Base-by-base conservation (phyloP, 2,329 filamentous ascomycete genomes). In the Nemania abortiva region DNA sequence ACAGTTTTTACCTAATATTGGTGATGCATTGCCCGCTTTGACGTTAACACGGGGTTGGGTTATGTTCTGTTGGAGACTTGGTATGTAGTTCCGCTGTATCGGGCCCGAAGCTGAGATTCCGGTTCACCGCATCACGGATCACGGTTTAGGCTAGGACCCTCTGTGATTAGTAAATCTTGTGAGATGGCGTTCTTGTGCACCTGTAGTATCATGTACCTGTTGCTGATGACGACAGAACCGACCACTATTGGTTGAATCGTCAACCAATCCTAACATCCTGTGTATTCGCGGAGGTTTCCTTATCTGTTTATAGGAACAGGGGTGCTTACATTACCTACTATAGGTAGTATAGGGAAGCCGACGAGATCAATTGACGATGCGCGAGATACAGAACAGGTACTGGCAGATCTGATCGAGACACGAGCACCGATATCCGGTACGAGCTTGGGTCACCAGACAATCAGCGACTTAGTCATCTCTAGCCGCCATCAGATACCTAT, bases 221-320 rank as follows among this genome's bases (percentile, higher is more conserved):
- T 20, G 27, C 58, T 42, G 20, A 34, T 55, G 50, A 37, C 42
- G 29, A 56, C 29, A 47, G 5, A 18, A 53, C 29, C 54, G 24
- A 34, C 27, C 34, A 50, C 31, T 31, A 58, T 61, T 63, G 53
- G 58, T 20, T 2, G 29, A 29, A n/a, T 39, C 6, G 7, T 56
- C 49, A 54, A 20, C 31, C 59, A 66, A 53, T 59, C 53, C 55
- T 37, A 37, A n/a, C 31, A 34, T 9, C 20, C 6, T 37, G 18
- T 39, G n/a, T 20, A 20, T 20, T 18, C 29, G 55, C 15, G 52
- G 62, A 24, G 57, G 34, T 42, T 53, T 18, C 22, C 57, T 65
- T 69, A 65, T 69, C 66, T 65, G 45, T 11, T 42, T 20, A 39
- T 42, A 47, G 56, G 57, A 29, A 54, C 31, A 22, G 34, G 39